phyloP scores from a whole-genome alignment of 139 green algal genomes.

The Micractinium conductrix region DNA sequence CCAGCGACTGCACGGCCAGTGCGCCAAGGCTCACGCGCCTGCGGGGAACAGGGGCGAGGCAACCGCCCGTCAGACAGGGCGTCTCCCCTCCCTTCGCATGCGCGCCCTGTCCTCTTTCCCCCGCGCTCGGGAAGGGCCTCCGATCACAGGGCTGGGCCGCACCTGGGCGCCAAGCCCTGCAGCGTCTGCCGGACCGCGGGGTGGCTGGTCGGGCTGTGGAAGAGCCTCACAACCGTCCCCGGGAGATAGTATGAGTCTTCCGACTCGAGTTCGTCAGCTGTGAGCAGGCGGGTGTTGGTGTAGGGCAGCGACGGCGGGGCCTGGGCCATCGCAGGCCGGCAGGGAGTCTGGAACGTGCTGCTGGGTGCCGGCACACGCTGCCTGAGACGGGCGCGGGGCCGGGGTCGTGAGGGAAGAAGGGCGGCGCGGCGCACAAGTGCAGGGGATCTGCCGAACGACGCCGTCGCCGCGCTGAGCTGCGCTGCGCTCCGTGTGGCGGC shows the following conservation, averaged over 20 bases:
- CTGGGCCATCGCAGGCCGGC: too few relatives aligned
- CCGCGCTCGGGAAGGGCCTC: neutral
- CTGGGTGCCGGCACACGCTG: too few relatives aligned
- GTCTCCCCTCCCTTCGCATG: too few relatives aligned
- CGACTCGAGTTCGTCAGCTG: neutral
- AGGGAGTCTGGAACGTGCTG: too few relatives aligned
- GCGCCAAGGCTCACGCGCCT: constrained; percentile 40
- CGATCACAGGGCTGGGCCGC: neutral
- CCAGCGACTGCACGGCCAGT: constrained; percentile 43
- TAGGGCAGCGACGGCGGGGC: neutral
- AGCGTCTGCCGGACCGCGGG: constrained; percentile 30
- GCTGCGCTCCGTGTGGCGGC: too few relatives aligned
- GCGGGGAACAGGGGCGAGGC: constrained; percentile 4
- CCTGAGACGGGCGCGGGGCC: too few relatives aligned
- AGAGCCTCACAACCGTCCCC: constrained; percentile 40
- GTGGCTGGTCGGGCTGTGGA: constrained; percentile 10
- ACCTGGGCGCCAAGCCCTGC: constrained; percentile 26
- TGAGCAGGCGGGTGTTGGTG: constrained; percentile 12
- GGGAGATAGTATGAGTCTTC: constrained; percentile 13
- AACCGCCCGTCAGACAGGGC: neutral
- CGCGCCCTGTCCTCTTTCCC: too few relatives aligned
- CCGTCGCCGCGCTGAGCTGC: too few relatives aligned
- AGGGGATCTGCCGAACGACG: too few relatives aligned
- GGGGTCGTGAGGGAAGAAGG: too few relatives aligned
- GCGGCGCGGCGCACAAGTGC: too few relatives aligned